Evolutionary conservation across 192 early-diverging fungal species (phyloP).

Genomic region (Thamnidium elegans): DNA sequence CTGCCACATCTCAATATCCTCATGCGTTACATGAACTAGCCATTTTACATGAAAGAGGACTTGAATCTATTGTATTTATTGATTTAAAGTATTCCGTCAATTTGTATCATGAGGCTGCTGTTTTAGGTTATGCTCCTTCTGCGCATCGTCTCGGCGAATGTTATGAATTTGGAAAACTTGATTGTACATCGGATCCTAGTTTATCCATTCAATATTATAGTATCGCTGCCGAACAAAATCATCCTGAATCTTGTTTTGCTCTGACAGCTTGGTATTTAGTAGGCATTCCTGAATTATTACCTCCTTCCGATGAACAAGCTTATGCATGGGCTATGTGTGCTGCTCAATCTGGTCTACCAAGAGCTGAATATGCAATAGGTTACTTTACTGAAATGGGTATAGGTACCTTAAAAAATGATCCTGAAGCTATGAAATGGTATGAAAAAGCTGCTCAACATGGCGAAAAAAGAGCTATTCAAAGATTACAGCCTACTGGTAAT

Average conservation of each 20-base stretch:
- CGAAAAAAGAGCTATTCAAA: constrained; percentile 49
- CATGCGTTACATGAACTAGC: constrained; percentile 60
- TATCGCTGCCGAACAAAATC: constrained; percentile 58
- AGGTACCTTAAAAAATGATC: constrained; percentile 43
- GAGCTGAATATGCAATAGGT: constrained; percentile 64
- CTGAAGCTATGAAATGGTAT: constrained; percentile 55
- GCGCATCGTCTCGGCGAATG: constrained; percentile 60
- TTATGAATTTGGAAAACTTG: constrained; percentile 62
- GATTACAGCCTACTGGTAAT: constrained; percentile 25
- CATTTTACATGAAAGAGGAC: constrained; percentile 54
- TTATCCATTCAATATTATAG: constrained; percentile 59
- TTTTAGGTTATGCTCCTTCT: constrained; percentile 64
- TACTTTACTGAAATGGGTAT: constrained; percentile 67
- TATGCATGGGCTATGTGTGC: constrained; percentile 60
- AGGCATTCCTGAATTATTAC: constrained; percentile 48
- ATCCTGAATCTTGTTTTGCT: constrained; percentile 61
- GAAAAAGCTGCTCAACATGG: constrained; percentile 59
- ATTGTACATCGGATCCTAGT: constrained; percentile 50
- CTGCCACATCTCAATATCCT: constrained; percentile 54
- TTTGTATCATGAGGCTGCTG: constrained; percentile 59
- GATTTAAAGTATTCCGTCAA: constrained; percentile 59
- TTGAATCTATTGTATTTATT: constrained; percentile 58
- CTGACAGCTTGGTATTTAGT: constrained; percentile 69
- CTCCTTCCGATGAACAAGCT: constrained; percentile 59
- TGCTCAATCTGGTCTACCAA: constrained; percentile 55